Evolutionary conservation across 257 asterid genomes (phyloP).

Genomic region (Solanum pinnatisectum): DNA sequence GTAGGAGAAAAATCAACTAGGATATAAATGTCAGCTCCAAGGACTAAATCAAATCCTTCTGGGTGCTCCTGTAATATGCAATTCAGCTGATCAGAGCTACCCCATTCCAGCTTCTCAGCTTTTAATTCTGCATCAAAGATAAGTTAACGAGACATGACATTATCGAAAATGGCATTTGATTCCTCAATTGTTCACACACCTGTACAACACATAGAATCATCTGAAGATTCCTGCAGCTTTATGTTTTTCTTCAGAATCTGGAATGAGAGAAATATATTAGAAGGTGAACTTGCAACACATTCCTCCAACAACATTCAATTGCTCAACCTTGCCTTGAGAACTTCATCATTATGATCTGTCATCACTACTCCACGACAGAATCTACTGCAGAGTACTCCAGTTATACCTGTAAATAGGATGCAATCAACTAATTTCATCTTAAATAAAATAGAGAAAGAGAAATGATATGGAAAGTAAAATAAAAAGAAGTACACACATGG

Average conservation of each 20-base stretch:
- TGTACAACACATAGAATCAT: conserved; percentile 19
- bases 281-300: conserved; percentile 3
- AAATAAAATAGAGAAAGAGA: not conserved
- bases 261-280: conserved; percentile 10
- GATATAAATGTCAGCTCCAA: conserved; percentile 99
- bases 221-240: conserved; percentile 45
- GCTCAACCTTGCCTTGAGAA: conserved; percentile 76
- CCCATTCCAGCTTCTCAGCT: conserved; percentile 91
- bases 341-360: conserved; percentile 91
- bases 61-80: conserved; percentile 44
- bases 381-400: conserved; percentile 83
- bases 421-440: not conserved
- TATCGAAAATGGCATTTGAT: not conserved
- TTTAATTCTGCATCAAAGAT: conserved; percentile 33
- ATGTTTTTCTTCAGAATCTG: conserved; percentile 71
- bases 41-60: conserved; percentile 74
- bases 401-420: conserved; percentile 50
- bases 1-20: conserved; percentile 12
- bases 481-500: not conserved
- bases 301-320: conserved; percentile 6
- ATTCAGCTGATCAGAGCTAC: conserved; percentile 59
- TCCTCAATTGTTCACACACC: conserved; percentile 31
- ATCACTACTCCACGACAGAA: conserved; percentile 65
- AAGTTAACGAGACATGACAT: not conserved
- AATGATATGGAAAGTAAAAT: not conserved